These are phyloP conservation scores for Nannizzia gypsea DNA, from an alignment of 2,329 filamentous ascomycete genomes.

Conservation along the genomic window DNA sequence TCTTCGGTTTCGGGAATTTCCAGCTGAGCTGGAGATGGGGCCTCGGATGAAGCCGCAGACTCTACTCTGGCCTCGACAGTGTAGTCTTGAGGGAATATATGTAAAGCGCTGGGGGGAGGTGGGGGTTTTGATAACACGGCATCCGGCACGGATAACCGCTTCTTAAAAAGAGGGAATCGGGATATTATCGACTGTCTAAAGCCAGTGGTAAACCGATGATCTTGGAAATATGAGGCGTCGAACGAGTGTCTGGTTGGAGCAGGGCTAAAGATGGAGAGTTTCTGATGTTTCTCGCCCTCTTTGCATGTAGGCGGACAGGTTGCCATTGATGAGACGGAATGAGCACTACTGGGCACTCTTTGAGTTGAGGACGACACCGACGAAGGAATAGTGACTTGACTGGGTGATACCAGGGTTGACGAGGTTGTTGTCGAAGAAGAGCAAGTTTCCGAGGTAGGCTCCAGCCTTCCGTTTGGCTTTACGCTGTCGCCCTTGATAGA, in stretches of 20 bases:
- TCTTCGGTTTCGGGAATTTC: constrained; percentile 21
- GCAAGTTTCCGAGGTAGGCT: not conserved
- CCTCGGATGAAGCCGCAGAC: not conserved
- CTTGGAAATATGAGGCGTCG: constrained; percentile 16
- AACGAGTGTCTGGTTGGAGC: constrained; percentile 14
- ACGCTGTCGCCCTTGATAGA: not conserved
- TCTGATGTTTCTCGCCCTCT: constrained; percentile 23
- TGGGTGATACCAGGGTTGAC: constrained; percentile 17
- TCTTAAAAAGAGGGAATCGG: constrained; percentile 9
- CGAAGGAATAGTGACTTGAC: constrained; percentile 23
- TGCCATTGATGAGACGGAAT: constrained; percentile 29
- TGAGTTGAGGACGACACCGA: constrained; percentile 24
- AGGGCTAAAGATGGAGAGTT: constrained; percentile 12
- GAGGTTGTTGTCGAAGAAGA: not conserved
- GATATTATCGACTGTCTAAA: constrained; percentile 11
- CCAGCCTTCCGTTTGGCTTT: not conserved
- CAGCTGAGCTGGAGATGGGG: not conserved
- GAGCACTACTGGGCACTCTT: constrained; percentile 23
- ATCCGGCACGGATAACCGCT: constrained; percentile 2
- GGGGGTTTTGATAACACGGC: not conserved
- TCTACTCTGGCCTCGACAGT: not conserved
- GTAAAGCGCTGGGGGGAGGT: not conserved
- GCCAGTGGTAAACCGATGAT: constrained; percentile 10
- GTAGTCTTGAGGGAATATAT: not conserved
- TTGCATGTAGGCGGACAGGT: constrained; percentile 31